Percentiles rank a stretch among this genome's conserved stretches.
Conservation (phyloP, 2,329 filamentous ascomycete genomes). For the Neobulgaria alba region DNA sequence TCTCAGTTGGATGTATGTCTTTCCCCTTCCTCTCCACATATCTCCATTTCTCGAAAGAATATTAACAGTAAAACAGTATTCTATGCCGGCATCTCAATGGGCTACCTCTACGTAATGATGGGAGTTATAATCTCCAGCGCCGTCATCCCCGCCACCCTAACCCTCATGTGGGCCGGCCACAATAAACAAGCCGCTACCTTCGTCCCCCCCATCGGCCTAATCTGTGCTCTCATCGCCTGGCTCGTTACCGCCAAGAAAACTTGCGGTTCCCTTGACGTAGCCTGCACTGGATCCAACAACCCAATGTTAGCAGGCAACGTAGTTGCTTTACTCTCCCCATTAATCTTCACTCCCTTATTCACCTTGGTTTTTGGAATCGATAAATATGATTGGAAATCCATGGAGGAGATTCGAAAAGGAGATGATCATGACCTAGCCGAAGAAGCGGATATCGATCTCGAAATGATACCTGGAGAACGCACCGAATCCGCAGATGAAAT, state of each 20-base stretch:
- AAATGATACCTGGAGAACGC: slow-evolving; percentile 48
- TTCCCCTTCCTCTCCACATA: slow-evolving; percentile 34
- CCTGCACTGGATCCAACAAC: slow-evolving; percentile 73
- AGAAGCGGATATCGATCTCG: slow-evolving; percentile 55
- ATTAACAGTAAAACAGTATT: slow-evolving; percentile 28
- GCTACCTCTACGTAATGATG: slow-evolving; percentile 85
- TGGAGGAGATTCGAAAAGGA: slow-evolving; percentile 68
- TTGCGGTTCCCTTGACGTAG: slow-evolving; percentile 60
- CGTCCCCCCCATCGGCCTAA: slow-evolving; percentile 61
- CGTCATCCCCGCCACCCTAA: slow-evolving; percentile 73
- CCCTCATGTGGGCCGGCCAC: slow-evolving; percentile 73
- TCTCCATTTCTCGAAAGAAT: too few species aligned
- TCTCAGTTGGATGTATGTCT: slow-evolving; percentile 54
- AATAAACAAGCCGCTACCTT: slow-evolving; percentile 66
- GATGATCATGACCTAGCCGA: slow-evolving; percentile 68
- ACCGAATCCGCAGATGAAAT: slow-evolving; percentile 31
- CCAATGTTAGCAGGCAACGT: slow-evolving; percentile 88
- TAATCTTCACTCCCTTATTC: slow-evolving; percentile 68
- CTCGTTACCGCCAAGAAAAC: slow-evolving; percentile 65
- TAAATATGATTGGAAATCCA: slow-evolving; percentile 79
- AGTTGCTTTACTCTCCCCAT: slow-evolving; percentile 66
- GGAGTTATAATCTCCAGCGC: slow-evolving; percentile 82
- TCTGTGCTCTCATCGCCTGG: slow-evolving; percentile 65
- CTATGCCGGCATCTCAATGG: slow-evolving; percentile 67
- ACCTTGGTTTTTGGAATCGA: slow-evolving; percentile 55